phyloP scores from a whole-genome alignment of 1,284 basidiomycete species.

The Mixia osmundae region DNA sequence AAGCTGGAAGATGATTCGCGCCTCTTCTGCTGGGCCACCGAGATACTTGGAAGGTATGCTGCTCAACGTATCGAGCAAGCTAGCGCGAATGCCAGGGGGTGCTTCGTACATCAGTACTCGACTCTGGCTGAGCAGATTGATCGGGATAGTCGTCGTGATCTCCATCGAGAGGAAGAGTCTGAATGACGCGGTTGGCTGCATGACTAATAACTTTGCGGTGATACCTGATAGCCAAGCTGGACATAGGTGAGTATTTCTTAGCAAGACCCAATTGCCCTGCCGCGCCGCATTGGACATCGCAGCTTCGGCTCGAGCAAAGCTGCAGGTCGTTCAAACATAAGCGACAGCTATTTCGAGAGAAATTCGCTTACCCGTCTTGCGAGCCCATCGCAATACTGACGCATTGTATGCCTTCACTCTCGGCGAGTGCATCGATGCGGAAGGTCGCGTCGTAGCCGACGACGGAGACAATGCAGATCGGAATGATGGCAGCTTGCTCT shows the following conservation, averaged over 20 bases:
- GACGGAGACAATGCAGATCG: conserved; percentile 73
- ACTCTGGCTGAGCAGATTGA: conserved; percentile 84
- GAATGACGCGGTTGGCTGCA: conserved; percentile 71
- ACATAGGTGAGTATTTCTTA: conserved; percentile 50
- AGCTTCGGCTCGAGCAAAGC: conserved; percentile 76
- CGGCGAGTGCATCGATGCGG: conserved; percentile 53
- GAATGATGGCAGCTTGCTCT: conserved; percentile 55
- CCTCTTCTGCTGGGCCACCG: conserved; percentile 73
- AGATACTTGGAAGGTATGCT: conserved; percentile 42
- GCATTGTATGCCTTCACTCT: conserved; percentile 38
- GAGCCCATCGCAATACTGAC: conserved; percentile 92
- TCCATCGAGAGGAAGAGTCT: conserved; percentile 93
- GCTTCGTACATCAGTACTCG: conserved; percentile 94
- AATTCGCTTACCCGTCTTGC: too few relatives aligned
- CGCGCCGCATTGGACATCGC: conserved; percentile 73
- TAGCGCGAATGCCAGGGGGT: conserved; percentile 82
- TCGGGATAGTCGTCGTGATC: conserved; percentile 70
- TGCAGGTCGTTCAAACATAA: too few relatives aligned
- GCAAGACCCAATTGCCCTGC: conserved; percentile 75
- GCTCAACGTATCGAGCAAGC: conserved; percentile 69
- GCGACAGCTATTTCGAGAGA: too few relatives aligned
- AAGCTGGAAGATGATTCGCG: conserved; percentile 60
- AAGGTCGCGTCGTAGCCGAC: conserved; percentile 94
- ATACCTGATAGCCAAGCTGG: conserved; percentile 81
- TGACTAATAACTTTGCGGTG: conserved; percentile 83